phyloP scores from a whole-genome alignment of 108 stramenopile genomes.

The Cyclotella cryptica region DNA sequence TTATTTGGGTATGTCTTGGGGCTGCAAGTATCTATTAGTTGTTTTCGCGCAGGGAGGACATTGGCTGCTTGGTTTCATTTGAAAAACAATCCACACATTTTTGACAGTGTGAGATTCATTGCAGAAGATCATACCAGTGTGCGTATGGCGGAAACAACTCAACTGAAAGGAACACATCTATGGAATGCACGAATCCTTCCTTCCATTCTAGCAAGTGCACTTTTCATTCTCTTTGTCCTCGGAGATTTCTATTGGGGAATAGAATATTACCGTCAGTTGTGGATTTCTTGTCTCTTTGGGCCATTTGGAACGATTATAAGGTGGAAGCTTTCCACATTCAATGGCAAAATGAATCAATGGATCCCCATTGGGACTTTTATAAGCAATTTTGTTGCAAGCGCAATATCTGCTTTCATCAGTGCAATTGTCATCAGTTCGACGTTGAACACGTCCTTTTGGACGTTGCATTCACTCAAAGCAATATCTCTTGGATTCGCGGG shows the following conservation, averaged over 20 bases:
- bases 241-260: conserved; percentile 57
- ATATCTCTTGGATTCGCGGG: conserved; percentile 68
- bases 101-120: conserved; percentile 4
- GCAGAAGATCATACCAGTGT: neutral
- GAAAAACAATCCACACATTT: conserved; percentile 51
- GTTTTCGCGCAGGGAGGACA: conserved; percentile 64
- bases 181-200: conserved; percentile 27
- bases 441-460: conserved; percentile 43
- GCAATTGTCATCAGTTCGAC: conserved; percentile 28
- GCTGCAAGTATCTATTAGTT: conserved; percentile 42
- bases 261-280: conserved; percentile 67
- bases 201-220: conserved; percentile 9
- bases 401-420: conserved; percentile 46
- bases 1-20: conserved; percentile 81
- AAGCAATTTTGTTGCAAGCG: conserved; percentile 64
- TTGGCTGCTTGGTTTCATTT: conserved; percentile 47
- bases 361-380: conserved; percentile 77
- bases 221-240: conserved; percentile 55
- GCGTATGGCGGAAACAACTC: neutral
- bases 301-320: conserved; percentile 70
- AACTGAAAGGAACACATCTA: conserved; percentile 19
- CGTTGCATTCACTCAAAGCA: conserved; percentile 33
- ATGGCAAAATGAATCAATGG: conserved; percentile 52
- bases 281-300: conserved; percentile 55
- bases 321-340: conserved; percentile 65